A percentile compares a stretch with the other conserved stretches of the same genome.
Conservation (phyloP, 371 early-diverging fungal genomes). For the Syncephalastrum sp. region DNA sequence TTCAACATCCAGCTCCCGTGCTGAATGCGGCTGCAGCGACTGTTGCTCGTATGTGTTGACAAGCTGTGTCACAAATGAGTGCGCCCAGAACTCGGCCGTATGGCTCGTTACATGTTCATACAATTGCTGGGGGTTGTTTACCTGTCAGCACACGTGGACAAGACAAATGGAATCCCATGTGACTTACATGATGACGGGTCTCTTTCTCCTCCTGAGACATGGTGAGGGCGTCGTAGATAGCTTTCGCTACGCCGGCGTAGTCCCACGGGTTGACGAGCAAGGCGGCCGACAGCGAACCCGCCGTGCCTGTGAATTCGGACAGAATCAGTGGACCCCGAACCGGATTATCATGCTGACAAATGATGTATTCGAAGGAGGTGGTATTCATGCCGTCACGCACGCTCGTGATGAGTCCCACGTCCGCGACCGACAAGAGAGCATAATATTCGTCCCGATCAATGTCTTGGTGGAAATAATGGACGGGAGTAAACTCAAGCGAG, state of each 20-base stretch:
- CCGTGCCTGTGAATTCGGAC: slow-evolving; percentile 97
- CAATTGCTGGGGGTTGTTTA: slow-evolving; percentile 56
- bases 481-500: slow-evolving; percentile 90
- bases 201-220: slow-evolving; percentile 78
- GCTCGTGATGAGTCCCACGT: slow-evolving; percentile 95
- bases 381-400: slow-evolving; percentile 99
- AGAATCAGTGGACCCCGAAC: slow-evolving; percentile 87
- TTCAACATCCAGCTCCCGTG: slow-evolving; percentile 60
- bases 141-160: too few relatives aligned
- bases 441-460: slow-evolving; percentile 95
- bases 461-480: slow-evolving; percentile 95
- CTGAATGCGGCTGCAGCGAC: slow-evolving; percentile 54
- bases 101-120: slow-evolving; percentile 82
- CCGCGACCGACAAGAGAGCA: slow-evolving; percentile 92
- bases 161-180: neutral
- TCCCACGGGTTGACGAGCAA: slow-evolving; percentile 98
- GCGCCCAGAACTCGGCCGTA: slow-evolving; percentile 92
- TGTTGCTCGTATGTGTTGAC: slow-evolving; percentile 29
- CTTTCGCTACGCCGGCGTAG: slow-evolving; percentile 84
- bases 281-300: slow-evolving; percentile 87
- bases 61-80: slow-evolving; percentile 70
- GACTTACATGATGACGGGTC: slow-evolving; percentile 33
- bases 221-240: slow-evolving; percentile 84
- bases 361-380: slow-evolving; percentile 96
- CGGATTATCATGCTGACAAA: slow-evolving; percentile 92